Percentiles rank a stretch among this genome's conserved stretches.
phyloP scores from a whole-genome alignment of 345 rosid species.

The Brassica carinata region DNA sequence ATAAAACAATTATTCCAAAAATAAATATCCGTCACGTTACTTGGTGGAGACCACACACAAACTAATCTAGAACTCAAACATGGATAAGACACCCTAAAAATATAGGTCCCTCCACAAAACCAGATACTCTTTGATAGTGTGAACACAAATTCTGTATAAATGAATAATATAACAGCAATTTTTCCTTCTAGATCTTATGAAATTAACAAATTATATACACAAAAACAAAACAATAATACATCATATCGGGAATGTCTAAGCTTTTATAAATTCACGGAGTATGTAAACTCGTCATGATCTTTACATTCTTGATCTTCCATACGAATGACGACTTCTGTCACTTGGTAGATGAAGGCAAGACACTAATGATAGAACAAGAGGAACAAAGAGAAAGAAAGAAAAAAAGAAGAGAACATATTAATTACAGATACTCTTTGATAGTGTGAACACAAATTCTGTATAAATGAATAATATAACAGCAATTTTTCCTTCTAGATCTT shows the following conservation, averaged over 20 bases:
- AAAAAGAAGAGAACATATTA: conserved; percentile 1
- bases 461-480: neutral
- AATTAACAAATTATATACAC: neutral
- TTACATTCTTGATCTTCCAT: conserved; percentile 9
- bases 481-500: neutral
- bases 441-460: conserved; percentile 17
- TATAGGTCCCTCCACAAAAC: neutral
- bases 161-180: neutral
- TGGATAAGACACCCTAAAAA: conserved; percentile 17
- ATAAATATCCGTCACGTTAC: conserved; percentile 11
- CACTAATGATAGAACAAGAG: conserved; percentile 12
- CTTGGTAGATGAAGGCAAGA: conserved; percentile 12
- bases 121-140: conserved; percentile 4
- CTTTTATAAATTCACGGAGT: conserved; percentile 19
- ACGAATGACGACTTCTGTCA: neutral
- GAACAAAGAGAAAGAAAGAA: neutral
- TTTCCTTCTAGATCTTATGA: neutral
- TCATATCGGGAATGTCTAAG: neutral
- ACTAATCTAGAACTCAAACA: conserved; percentile 15
- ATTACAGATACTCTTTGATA: conserved; percentile 14
- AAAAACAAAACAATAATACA: neutral
- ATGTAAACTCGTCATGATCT: conserved; percentile 15
- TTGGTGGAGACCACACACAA: conserved; percentile 29
- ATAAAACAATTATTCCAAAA: neutral
- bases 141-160: conserved; percentile 10